Conservation (phyloP, 1,139 yeast genomes). For the Trichomonascaceae sp. region DNA sequence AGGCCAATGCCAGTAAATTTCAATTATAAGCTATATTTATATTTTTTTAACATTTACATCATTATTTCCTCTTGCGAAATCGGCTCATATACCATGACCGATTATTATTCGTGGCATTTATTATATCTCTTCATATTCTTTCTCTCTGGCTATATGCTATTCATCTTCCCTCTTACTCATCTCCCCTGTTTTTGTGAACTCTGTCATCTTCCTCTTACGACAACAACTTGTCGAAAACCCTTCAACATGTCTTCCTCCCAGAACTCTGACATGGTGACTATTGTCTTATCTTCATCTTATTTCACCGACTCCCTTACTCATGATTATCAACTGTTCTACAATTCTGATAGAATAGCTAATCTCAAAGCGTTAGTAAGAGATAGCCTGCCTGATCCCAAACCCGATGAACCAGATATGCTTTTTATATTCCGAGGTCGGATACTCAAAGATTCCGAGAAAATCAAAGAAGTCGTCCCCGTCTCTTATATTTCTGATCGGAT, state of each 20-base stretch:
- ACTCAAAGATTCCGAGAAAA: slow-evolving; percentile 10
- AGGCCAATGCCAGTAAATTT: no score
- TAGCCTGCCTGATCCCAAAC: slow-evolving; percentile 4
- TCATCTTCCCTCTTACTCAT: background rate
- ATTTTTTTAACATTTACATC: no score
- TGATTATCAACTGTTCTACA: slow-evolving; percentile 1
- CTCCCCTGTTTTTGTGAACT: background rate
- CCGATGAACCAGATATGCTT: slow-evolving; percentile 12
- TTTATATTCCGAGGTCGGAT: slow-evolving; percentile 14
- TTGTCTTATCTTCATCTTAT: background rate
- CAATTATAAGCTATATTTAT: no score
- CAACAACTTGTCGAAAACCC: no score
- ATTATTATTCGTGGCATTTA: background rate
- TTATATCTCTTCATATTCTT: no score
- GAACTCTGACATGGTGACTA: background rate
- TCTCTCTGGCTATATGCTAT: no score
- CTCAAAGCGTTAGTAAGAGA: slow-evolving; percentile 11
- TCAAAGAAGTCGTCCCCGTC: slow-evolving; percentile 4
- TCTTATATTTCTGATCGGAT: slow-evolving; percentile 5
- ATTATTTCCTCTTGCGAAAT: no score
- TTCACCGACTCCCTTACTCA: background rate
- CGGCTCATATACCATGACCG: no score
- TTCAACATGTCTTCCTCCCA: background rate
- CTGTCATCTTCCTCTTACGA: background rate
- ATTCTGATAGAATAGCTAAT: slow-evolving; percentile 7